A percentile compares a stretch with the other conserved stretches of the same genome.
phyloP scores from a whole-genome alignment of 2,329 filamentous ascomycete genomes.

The Orbilia blumenaviensis region DNA sequence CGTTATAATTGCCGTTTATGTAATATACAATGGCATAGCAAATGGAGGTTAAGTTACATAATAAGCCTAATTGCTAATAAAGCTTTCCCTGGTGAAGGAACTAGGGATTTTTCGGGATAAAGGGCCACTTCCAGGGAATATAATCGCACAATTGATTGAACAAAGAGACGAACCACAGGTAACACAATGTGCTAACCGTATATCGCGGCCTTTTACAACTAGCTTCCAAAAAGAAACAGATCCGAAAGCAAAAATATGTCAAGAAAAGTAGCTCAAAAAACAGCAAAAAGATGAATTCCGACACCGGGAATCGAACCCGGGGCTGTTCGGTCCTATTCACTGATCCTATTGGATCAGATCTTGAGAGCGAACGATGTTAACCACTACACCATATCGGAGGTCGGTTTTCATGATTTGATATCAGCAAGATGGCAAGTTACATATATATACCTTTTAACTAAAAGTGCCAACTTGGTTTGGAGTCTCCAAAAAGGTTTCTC shows the following conservation, averaged over 20 bases:
- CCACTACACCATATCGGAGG: conserved; percentile 44
- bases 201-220: neutral
- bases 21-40: too few relatives aligned
- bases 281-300: conserved; percentile 13
- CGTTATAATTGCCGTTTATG: too few relatives aligned
- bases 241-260: neutral
- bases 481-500: too few relatives aligned
- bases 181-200: too few relatives aligned
- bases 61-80: too few relatives aligned
- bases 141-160: too few relatives aligned
- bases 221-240: neutral
- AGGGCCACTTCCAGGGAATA: too few relatives aligned
- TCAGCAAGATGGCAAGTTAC: neutral
- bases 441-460: neutral
- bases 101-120: too few relatives aligned
- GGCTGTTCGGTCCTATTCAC: conserved; percentile 22
- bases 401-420: conserved; percentile 2
- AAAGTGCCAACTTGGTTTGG: too few relatives aligned
- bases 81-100: too few relatives aligned
- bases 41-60: too few relatives aligned
- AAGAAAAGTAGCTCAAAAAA: neutral
- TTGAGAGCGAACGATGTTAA: conserved; percentile 47
- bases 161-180: too few relatives aligned
- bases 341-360: neutral
- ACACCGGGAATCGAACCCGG: conserved; percentile 46